Evolutionary conservation across 257 asterid genomes (phyloP).

Genomic region (Jacaranda mimosifolia): DNA sequence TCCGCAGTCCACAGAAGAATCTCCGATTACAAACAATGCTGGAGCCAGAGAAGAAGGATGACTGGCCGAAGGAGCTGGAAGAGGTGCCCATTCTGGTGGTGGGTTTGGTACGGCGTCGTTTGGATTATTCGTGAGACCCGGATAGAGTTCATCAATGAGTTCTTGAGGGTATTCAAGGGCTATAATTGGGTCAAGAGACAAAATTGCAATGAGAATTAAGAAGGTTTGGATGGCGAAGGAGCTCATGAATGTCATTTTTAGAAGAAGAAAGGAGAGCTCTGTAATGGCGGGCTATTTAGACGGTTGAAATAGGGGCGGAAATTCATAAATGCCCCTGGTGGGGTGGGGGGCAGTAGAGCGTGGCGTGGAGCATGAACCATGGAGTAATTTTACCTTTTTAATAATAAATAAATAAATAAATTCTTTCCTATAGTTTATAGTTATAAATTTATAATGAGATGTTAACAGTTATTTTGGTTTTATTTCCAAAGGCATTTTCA

Average conservation of each 20-base stretch:
- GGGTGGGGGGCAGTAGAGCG: no score
- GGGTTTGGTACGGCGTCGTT: conserved; percentile 22
- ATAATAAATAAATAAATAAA: no score
- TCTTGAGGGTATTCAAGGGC: conserved; percentile 52
- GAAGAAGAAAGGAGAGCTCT: background rate
- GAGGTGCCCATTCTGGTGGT: conserved; percentile 35
- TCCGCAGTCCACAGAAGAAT: conserved; percentile 94
- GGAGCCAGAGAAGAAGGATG: conserved; percentile 53
- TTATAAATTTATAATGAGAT: no score
- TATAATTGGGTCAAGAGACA: conserved; percentile 28
- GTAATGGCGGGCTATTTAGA: conserved; percentile 45
- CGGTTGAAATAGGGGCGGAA: conserved; percentile 41
- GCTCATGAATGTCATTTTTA: conserved; percentile 39
- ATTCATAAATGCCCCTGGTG: conserved; percentile 29
- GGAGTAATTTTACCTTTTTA: no score
- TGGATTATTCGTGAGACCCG: conserved; percentile 35
- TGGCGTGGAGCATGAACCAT: no score
- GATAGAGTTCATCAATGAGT: conserved; percentile 32
- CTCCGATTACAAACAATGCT: conserved; percentile 89
- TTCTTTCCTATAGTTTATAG: no score
- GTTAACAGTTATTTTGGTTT: no score
- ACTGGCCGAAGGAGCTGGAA: conserved; percentile 32
- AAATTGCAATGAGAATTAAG: conserved; percentile 44
- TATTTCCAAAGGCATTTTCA: no score
- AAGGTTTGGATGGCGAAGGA: conserved; percentile 33